Conservation (phyloP, 129 eudicot species). For the Dittrichia graveolens region DNA sequence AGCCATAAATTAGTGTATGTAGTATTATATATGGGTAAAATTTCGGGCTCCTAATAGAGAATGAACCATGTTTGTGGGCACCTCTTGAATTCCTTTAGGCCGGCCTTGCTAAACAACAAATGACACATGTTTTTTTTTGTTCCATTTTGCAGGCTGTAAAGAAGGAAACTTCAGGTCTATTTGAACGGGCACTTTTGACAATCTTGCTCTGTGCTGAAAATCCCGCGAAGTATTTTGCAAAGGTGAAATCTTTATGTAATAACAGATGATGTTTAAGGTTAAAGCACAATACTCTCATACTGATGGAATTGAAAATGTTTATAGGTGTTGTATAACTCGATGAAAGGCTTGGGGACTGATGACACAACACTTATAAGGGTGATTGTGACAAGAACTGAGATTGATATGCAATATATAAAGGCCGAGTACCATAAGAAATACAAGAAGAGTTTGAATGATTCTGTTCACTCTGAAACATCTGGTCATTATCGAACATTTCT, state of each 20-base stretch:
- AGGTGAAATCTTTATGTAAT: conserved; percentile 39
- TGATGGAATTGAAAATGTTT: conserved; percentile 22
- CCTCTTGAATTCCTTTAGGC: no score
- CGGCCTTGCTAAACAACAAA: no score
- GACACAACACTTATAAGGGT: conserved; percentile 63
- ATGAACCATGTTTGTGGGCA: no score
- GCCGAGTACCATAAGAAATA: conserved; percentile 56
- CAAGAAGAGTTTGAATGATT: conserved; percentile 50
- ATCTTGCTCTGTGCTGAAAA: conserved; percentile 55
- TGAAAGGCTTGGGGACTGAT: conserved; percentile 65
- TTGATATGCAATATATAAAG: conserved; percentile 66
- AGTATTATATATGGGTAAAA: no score
- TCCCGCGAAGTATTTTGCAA: conserved; percentile 57
- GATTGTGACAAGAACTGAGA: conserved; percentile 59
- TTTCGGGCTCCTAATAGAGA: no score
- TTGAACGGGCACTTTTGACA: conserved; percentile 49
- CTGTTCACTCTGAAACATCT: conserved; percentile 60
- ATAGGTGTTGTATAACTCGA: conserved; percentile 50
- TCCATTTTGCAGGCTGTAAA: conserved; percentile 48
- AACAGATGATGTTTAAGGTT: not conserved
- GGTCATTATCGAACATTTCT: conserved; percentile 59
- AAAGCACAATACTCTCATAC: not conserved
- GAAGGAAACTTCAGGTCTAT: conserved; percentile 61
- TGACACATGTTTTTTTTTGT: not conserved
- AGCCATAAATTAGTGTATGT: no score